Percentiles rank a stretch among this genome's conserved stretches.
Evolutionary conservation across 805 yeast species (phyloP).

Genomic region (Candida berthetii): DNA sequence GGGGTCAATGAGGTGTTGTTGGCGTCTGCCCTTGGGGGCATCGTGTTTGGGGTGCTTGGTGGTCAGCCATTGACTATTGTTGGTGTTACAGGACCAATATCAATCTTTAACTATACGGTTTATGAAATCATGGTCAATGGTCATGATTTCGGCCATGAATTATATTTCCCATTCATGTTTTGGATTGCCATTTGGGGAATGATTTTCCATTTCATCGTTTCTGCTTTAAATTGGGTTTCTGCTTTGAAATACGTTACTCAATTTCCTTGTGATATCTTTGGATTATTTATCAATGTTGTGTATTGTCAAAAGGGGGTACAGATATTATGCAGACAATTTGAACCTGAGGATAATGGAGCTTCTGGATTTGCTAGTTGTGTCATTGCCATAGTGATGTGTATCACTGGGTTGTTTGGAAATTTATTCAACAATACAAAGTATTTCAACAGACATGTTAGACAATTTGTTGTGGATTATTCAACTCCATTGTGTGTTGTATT

Average conservation of each 20-base stretch:
- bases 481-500: conserved; percentile 80
- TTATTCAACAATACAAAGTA: conserved; percentile 44
- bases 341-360: conserved; percentile 24
- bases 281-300: conserved; percentile 81
- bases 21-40: conserved; percentile 83
- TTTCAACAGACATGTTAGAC: conserved; percentile 54
- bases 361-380: conserved; percentile 72
- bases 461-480: conserved; percentile 78
- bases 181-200: conserved; percentile 93
- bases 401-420: conserved; percentile 72
- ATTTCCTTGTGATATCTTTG: conserved; percentile 90
- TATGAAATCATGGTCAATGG: conserved; percentile 48
- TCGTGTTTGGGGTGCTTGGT: conserved; percentile 75
- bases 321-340: conserved; percentile 68
- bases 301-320: conserved; percentile 90
- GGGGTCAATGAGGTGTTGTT: conserved; percentile 89
- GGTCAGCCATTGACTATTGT: conserved; percentile 95
- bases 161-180: conserved; percentile 79
- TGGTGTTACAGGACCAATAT: conserved; percentile 95
- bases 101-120: conserved; percentile 89
- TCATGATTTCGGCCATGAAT: not conserved
- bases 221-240: conserved; percentile 61
- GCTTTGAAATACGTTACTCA: conserved; percentile 66
- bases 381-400: conserved; percentile 66
- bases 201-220: conserved; percentile 71